phyloP scores from a whole-genome alignment of 805 yeast species.

The Osmozyma mogii region DNA sequence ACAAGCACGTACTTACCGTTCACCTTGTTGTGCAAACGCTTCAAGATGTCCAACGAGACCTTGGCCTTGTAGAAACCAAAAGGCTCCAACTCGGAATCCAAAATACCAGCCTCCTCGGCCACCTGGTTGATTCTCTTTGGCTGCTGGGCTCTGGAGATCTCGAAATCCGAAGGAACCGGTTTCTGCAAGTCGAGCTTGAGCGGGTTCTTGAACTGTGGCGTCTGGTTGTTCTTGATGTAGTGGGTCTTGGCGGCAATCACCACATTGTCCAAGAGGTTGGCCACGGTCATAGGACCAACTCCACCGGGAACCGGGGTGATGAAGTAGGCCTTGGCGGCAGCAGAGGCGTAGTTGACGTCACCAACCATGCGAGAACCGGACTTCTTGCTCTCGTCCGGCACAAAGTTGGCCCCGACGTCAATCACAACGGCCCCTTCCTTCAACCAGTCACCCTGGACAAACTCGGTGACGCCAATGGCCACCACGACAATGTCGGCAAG shows the following conservation, averaged over 20 bases:
- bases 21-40: conserved; percentile 49
- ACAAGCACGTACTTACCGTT: conserved; percentile 71
- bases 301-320: conserved; percentile 92
- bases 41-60: conserved; percentile 55
- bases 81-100: conserved; percentile 62
- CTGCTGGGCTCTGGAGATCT: conserved; percentile 65
- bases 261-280: conserved; percentile 70
- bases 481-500: conserved; percentile 72
- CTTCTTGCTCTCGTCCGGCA: conserved; percentile 57
- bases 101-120: conserved; percentile 62
- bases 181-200: conserved; percentile 45
- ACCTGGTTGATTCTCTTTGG: conserved; percentile 65
- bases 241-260: conserved; percentile 56
- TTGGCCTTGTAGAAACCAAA: conserved; percentile 75
- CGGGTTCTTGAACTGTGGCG: conserved; percentile 44
- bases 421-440: conserved; percentile 61
- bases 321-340: conserved; percentile 46
- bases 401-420: conserved; percentile 78
- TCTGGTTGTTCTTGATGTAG: conserved; percentile 30
- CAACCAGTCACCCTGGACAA: conserved; percentile 70
- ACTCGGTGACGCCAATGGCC: conserved; percentile 67
- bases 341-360: conserved; percentile 61
- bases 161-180: conserved; percentile 79
- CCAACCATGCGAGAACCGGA: conserved; percentile 70
- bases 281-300: conserved; percentile 90